Evolutionary conservation across 345 rosid genomes (phyloP), one percentile per base, ranked within the genome.

Genomic region (Aegle marmelos): DNA sequence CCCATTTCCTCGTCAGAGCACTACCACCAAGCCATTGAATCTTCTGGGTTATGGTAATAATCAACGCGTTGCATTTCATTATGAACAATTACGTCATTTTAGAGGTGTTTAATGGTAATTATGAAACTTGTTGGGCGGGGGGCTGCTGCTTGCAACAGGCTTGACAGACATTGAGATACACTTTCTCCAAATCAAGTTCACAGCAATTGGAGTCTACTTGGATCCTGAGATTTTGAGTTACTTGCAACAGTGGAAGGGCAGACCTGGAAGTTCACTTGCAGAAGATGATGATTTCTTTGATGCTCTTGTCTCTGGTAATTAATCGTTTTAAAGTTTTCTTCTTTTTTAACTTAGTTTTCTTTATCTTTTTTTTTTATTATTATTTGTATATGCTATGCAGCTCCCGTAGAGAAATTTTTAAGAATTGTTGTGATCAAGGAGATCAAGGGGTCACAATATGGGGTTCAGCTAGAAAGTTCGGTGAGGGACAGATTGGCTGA

Each of bases 371-470:
- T 41, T 34, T 33, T n/a, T n/a, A n/a, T n/a, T 31, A 31, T 31
- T 37, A 37, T 8, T 0, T 37, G 41, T 8, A 37, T 37, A 8
- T 37, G 41, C 41, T 9, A 37, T 37, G 78, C 88, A 91, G 98
- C 85, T 53, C 93, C 96, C 4, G 86, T 86, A 77, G 97, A 91
- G 80, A 90, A 93, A 64, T 75, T 91, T 19, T 17, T 95, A 50
- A 90, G 98, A 76, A 89, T 95, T 22, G 98, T 95, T 79, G 91
- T 90, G 78, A 95, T 95, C 9, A 95, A 95, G 81, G 99, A 95
- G 83, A 92, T 95, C 41, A 95, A 95, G 61, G 99, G 99, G 30
- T 85, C 99, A 25, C 99, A 95, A 70, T 95, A 95, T 45, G 99
- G 98, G 31, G 97, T 90, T 28, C 97, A 92, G 74, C 83, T 95